A percentile compares a stretch with the other conserved stretches of the same genome.
phyloP scores from a whole-genome alignment of 257 asterid species.

The Primulina huaijiensis region DNA sequence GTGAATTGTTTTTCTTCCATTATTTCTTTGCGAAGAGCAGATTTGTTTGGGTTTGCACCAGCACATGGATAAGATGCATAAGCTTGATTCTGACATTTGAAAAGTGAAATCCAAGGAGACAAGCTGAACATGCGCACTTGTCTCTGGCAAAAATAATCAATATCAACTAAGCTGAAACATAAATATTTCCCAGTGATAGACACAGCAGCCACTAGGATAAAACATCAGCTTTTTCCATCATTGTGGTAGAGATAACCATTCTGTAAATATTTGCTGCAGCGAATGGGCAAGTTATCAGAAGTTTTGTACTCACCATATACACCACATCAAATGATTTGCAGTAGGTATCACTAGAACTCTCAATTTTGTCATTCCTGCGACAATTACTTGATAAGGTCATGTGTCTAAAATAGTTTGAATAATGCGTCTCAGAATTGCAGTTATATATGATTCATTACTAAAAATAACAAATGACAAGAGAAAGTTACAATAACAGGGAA shows the following conservation, averaged over 20 bases:
- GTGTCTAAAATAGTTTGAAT: constrained; percentile 10
- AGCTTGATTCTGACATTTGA: constrained; percentile 1
- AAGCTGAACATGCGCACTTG: background rate
- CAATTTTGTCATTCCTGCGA: constrained; percentile 76
- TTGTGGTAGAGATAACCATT: constrained; percentile 6
- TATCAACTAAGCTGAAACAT: background rate
- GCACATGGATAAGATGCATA: background rate
- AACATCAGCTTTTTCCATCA: background rate
- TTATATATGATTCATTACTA: background rate
- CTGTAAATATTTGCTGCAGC: constrained; percentile 1
- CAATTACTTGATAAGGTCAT: constrained; percentile 22
- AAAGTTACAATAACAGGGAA: background rate
- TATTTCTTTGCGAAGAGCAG: background rate
- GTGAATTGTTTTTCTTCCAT: too few species aligned
- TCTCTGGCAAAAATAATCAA: too few species aligned
- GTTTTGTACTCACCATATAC: constrained; percentile 52
- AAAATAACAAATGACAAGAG: background rate
- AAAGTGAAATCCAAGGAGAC: background rate
- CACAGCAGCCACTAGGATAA: background rate
- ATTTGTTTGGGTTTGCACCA: background rate
- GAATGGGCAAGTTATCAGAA: constrained; percentile 6
- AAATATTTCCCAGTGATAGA: background rate
- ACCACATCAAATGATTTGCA: constrained; percentile 71
- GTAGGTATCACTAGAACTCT: constrained; percentile 67
- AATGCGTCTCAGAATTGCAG: constrained; percentile 2